Base-by-base conservation (phyloP, 176 grass and related monocot genomes). In the Rhynchospora pubera region DNA sequence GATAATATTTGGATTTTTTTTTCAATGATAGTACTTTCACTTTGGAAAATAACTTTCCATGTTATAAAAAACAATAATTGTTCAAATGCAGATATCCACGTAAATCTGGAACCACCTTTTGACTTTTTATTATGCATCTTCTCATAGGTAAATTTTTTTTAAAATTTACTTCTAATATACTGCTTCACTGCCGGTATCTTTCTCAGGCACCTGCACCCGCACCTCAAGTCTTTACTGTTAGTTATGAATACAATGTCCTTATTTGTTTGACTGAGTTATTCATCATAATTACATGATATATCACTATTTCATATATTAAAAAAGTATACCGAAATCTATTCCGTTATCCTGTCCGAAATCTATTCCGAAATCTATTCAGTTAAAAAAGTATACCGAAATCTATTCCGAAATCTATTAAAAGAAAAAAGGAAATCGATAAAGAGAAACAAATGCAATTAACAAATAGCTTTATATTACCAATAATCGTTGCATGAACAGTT, bases 401-500 rank as follows among this genome's bases (percentile, higher is more conserved):
- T n/a, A n/a, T n/a, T n/a, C n/a, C n/a, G n/a, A n/a, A n/a, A n/a
- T n/a, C n/a, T n/a, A n/a, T n/a, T n/a, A 72, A 67, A 42, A 77
- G 18, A 74, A 43, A 48, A 45, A 19, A 48, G 19, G 4, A 4
- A 39, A 39, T 39, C 2, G 34, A 39, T 39, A 39, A 39, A 46
- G 46, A 74, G 10, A 24, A 52, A 77, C 13, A 26, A 79, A 79
- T 79, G 51, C 10, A 80, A 48, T 22, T 26, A 6, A 61, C 11
- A 45, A 45, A 62, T 51, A 9, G 8, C 18, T 47, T 22, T 2
- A 21, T 21, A 7, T 87, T 28, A 94, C 87, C 92, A 94, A 59
- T 88, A 94, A 90, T 94, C 92, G 55, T 88, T 88, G 8, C 92
- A 94, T 30, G 92, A 91, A 79, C 87, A 91, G 62, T 57, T 57